These are phyloP conservation scores for Kitagawia praeruptora DNA, from an alignment of 129 eudicot species.

Conservation along the genomic window DNA sequence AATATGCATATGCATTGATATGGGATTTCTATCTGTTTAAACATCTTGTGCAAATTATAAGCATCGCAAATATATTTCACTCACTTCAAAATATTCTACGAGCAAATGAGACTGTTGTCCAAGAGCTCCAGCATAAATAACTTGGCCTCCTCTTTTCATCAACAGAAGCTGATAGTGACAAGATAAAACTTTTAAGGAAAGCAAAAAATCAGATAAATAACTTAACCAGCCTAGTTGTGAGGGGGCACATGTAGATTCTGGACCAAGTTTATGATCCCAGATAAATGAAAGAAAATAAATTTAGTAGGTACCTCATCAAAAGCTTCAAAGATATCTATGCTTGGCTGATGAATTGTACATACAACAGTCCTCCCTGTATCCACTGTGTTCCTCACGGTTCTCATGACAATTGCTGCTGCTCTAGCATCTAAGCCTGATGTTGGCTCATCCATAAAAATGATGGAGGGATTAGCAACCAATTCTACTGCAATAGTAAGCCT, in stretches of 20 bases:
- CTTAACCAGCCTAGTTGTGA: background rate
- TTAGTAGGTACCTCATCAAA: constrained; percentile 62
- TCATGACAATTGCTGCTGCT: constrained; percentile 86
- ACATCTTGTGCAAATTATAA: background rate
- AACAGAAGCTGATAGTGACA: constrained; percentile 38
- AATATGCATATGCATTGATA: background rate
- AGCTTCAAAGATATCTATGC: constrained; percentile 81
- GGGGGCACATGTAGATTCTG: background rate
- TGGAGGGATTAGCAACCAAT: constrained; percentile 77
- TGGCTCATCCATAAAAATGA: constrained; percentile 89
- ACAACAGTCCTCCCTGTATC: constrained; percentile 82
- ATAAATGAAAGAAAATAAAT: background rate
- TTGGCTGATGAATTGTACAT: constrained; percentile 87
- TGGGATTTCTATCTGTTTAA: background rate
- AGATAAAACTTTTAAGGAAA: background rate
- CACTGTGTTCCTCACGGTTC: constrained; percentile 75
- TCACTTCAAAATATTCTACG: constrained; percentile 62
- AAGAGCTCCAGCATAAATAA: constrained; percentile 66
- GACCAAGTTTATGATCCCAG: background rate
- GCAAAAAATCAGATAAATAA: background rate
- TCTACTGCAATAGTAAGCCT: constrained; percentile 75
- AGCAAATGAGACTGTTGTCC: constrained; percentile 52
- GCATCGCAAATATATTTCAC: constrained; percentile 1
- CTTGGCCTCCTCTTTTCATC: constrained; percentile 85
- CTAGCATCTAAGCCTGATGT: constrained; percentile 86